Evolutionary conservation across 2,329 filamentous ascomycete genomes (phyloP), one percentile per base, ranked within the genome.

Genomic region (Penicillium sp.): DNA sequence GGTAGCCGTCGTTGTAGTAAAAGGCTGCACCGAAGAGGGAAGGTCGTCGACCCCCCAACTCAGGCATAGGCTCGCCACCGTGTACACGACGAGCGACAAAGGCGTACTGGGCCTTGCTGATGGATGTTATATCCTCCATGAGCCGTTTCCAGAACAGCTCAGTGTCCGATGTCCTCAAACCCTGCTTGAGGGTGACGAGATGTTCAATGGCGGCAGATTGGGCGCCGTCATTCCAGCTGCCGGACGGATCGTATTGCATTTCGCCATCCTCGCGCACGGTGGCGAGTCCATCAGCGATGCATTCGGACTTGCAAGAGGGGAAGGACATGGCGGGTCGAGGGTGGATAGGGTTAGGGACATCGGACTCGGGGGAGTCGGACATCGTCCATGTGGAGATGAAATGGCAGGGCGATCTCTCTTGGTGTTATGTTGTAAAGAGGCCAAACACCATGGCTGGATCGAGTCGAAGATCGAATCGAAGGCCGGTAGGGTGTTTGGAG

Each of bases 1-100:
- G 77, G 43, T 76, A 74, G 23, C 82, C 84, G 60, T 85, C 81
- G 61, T 86, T 83, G 70, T 85, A 82, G 65, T 88, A 88, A 58
- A 87, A 83, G 12, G 82, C 86, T 7, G 84, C 79, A 15, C 83
- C 85, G 76, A 88, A 82, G 23, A 88, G 70, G 65, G 83, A 85
- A 3, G 83, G 81, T 24, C 83, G 84, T 32, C 79, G 78, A 63
- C 85, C 83, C 18, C 83, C 84, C 37, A 85, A 73, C 18, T 81
- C 80, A 21, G 82, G 81, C 75, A 85, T 82, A 52, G 82, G 75
- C 53, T 87, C 84, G 60, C 84, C 80, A 21, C 80, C 78, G 48
- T 84, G 70, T 36, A 86, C 82, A 37, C 84, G 73, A 66, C 87
- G 87, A 39, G 85, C 83, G 33, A 89, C 83, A 62, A 89, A 89